Evolutionary conservation across 2,329 filamentous ascomycete species (phyloP).

Genomic region (Hypoxylon sp.): DNA sequence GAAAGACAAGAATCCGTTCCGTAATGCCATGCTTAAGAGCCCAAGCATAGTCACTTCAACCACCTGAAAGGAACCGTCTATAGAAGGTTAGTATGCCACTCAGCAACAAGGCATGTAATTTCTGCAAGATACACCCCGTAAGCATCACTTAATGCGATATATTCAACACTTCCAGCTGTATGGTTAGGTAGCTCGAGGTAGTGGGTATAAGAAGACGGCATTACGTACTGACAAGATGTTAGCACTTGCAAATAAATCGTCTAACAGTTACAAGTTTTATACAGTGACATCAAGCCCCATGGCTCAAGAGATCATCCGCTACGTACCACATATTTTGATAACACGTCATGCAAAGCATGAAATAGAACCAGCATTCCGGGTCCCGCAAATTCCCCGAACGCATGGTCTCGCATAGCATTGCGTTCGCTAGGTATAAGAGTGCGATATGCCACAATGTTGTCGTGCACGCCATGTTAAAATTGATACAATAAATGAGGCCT

Average conservation of each 20-base stretch:
- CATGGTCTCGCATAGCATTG: constrained; percentile 46
- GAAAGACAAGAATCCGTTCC: constrained; percentile 40
- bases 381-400: constrained; percentile 35
- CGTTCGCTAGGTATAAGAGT: constrained; percentile 52
- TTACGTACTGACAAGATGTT: constrained; percentile 33
- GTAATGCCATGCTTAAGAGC: constrained; percentile 49
- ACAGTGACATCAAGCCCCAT: not conserved
- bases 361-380: constrained; percentile 47
- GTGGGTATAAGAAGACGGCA: constrained; percentile 15
- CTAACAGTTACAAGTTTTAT: not conserved
- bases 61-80: constrained; percentile 47
- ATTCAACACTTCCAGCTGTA: not conserved
- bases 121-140: not conserved
- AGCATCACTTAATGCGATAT: constrained; percentile 7
- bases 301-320: not conserved
- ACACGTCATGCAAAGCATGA: constrained; percentile 50
- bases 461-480: constrained; percentile 35
- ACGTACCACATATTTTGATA: constrained; percentile 48
- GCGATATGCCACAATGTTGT: constrained; percentile 51
- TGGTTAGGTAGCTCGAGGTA: not conserved
- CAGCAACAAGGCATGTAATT: not conserved
- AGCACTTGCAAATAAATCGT: constrained; percentile 16
- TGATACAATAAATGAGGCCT: constrained; percentile 35
- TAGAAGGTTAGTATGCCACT: constrained; percentile 20
- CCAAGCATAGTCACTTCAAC: constrained; percentile 47